Evolutionary conservation across 169 alveolate species (phyloP).

Genomic region (Eimeria zaria): DNA sequence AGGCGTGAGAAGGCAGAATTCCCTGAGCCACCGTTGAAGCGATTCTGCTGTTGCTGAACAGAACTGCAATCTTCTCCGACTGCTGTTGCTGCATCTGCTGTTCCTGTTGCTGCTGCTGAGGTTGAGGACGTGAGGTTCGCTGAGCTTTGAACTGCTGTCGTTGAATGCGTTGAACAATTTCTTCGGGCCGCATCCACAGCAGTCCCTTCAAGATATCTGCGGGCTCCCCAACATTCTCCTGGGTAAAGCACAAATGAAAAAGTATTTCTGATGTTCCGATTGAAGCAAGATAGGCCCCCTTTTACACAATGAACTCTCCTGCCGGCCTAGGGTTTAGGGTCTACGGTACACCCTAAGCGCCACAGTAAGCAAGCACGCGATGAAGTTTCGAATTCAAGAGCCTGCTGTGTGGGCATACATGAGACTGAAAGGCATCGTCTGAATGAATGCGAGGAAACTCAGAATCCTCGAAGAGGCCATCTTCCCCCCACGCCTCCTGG

Average conservation of each 20-base stretch:
- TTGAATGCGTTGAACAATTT: slow-evolving; percentile 49
- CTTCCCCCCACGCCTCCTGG: neutral
- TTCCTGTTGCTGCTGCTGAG: slow-evolving; percentile 55
- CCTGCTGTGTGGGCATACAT: neutral
- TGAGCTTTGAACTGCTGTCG: slow-evolving; percentile 49
- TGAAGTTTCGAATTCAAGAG: neutral
- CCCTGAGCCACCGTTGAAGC: slow-evolving; percentile 62
- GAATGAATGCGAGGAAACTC: neutral
- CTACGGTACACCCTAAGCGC: neutral
- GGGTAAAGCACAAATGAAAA: neutral
- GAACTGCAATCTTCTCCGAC: slow-evolving; percentile 7
- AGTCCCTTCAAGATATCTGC: slow-evolving; percentile 19
- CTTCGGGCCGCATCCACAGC: slow-evolving; percentile 75
- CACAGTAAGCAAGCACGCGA: neutral
- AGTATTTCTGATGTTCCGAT: neutral
- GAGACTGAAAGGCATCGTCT: neutral
- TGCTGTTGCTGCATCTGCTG: slow-evolving; percentile 17
- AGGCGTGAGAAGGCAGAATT: slow-evolving; percentile 43
- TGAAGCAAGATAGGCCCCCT: neutral
- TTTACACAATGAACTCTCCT: neutral
- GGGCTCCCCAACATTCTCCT: neutral
- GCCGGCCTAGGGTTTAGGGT: neutral
- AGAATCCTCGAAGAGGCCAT: slow-evolving; percentile 24
- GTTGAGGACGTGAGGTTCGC: slow-evolving; percentile 58
- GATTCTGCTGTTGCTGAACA: slow-evolving; percentile 44